A percentile compares a stretch with the other conserved stretches of the same genome.
These are phyloP conservation scores for Colletotrichum sp. DNA, from an alignment of 2,329 filamentous ascomycete species.

Conservation along the genomic window DNA sequence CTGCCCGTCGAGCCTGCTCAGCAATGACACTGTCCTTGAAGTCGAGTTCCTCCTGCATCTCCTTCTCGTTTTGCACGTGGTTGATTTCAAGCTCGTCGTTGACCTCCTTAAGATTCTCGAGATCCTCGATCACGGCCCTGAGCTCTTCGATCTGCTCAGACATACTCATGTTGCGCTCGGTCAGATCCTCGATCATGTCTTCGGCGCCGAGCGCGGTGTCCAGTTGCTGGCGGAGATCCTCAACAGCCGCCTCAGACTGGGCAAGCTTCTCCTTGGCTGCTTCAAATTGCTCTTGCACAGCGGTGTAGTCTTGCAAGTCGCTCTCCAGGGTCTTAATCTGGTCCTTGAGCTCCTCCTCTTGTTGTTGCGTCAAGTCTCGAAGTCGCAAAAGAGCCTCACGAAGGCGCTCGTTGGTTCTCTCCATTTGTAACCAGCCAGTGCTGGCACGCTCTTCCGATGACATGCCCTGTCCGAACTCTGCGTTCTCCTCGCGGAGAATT, in stretches of 20 bases:
- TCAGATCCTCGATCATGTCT: constrained; percentile 92
- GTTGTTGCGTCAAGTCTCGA: constrained; percentile 85
- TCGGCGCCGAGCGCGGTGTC: constrained; percentile 89
- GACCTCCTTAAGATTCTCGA: constrained; percentile 89
- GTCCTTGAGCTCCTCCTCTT: constrained; percentile 78
- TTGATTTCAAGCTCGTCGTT: constrained; percentile 95
- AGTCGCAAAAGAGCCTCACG: constrained; percentile 84
- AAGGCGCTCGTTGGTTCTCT: constrained; percentile 86
- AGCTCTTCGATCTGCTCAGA: constrained; percentile 85
- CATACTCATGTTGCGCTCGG: constrained; percentile 84
- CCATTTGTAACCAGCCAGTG: constrained; percentile 89
- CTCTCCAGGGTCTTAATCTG: constrained; percentile 77
- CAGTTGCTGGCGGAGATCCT: constrained; percentile 88
- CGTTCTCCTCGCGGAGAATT: constrained; percentile 84
- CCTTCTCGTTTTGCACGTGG: constrained; percentile 90
- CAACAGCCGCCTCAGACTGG: constrained; percentile 75
- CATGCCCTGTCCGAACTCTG: constrained; percentile 83
- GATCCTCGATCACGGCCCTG: constrained; percentile 80
- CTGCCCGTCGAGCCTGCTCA: constrained; percentile 77
- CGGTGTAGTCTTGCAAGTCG: constrained; percentile 71
- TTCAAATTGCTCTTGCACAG: constrained; percentile 72
- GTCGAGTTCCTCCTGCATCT: constrained; percentile 92
- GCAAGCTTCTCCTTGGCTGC: constrained; percentile 74
- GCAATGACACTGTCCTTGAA: constrained; percentile 82
- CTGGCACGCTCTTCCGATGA: constrained; percentile 86